Evolutionary conservation across 2,329 filamentous ascomycete species (phyloP).

Genomic region (Rutstroemia sp.): DNA sequence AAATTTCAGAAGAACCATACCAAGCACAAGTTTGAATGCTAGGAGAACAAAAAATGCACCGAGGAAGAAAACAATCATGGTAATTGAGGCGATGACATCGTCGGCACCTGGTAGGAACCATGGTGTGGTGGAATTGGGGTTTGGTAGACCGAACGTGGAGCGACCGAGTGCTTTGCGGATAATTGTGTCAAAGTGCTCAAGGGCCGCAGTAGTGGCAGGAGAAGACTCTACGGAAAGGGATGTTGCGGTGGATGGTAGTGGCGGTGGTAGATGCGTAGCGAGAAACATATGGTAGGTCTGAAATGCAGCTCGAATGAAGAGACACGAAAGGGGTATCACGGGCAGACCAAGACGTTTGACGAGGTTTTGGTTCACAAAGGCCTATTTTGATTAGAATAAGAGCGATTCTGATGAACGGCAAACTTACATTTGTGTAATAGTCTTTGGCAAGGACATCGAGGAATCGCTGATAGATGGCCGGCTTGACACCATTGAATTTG

Average conservation of each 20-base stretch:
- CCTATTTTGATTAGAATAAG: conserved; percentile 39
- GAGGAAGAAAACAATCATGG: conserved; percentile 82
- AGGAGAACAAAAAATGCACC: conserved; percentile 79
- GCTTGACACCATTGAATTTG: conserved; percentile 97
- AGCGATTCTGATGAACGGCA: background rate
- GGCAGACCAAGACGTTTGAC: conserved; percentile 85
- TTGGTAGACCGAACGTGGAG: conserved; percentile 53
- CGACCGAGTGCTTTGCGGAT: conserved; percentile 72
- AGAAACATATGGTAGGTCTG: conserved; percentile 99
- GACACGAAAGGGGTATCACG: conserved; percentile 83
- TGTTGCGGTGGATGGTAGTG: conserved; percentile 59
- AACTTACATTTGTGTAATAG: conserved; percentile 82
- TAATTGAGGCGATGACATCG: conserved; percentile 65
- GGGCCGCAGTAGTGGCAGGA: conserved; percentile 66
- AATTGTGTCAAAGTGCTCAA: conserved; percentile 71
- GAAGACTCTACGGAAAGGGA: conserved; percentile 62
- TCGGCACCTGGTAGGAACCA: conserved; percentile 43
- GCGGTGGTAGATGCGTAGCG: conserved; percentile 73
- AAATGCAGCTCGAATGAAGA: conserved; percentile 89
- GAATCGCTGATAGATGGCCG: conserved; percentile 79
- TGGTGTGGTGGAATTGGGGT: conserved; percentile 26
- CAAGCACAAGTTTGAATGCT: conserved; percentile 76
- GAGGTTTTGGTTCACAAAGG: conserved; percentile 83
- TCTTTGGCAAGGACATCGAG: conserved; percentile 94
- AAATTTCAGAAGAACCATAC: conserved; percentile 78